These are phyloP conservation scores for Microsporum audouinii DNA, from an alignment of 2,329 filamentous ascomycete species.

Conservation along the genomic window DNA sequence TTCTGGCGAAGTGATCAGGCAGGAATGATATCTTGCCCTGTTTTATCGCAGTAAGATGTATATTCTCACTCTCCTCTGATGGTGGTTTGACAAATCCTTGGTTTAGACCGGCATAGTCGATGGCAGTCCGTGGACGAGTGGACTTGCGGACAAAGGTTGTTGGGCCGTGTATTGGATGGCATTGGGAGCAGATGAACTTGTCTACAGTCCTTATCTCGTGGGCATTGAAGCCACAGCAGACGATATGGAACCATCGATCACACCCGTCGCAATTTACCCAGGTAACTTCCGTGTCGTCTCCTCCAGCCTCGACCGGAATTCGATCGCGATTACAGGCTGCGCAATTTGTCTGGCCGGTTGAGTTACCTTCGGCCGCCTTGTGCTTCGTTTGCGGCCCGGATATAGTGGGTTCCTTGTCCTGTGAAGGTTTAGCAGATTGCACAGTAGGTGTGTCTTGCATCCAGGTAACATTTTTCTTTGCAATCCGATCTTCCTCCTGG, in stretches of 20 bases:
- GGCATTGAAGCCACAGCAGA: conserved; percentile 55
- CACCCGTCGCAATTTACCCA: conserved; percentile 61
- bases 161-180: conserved; percentile 48
- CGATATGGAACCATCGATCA: conserved; percentile 57
- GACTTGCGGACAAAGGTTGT: conserved; percentile 59
- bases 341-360: conserved; percentile 38
- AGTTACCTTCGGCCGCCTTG: conserved; percentile 12
- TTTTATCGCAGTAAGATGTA: conserved; percentile 57
- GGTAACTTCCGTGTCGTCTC: conserved; percentile 41
- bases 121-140: conserved; percentile 50
- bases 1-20: conserved; percentile 51
- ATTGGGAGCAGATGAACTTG: conserved; percentile 54
- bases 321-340: conserved; percentile 47
- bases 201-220: conserved; percentile 54
- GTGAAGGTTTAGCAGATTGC: neutral
- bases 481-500: conserved; percentile 9
- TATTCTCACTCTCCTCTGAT: conserved; percentile 53
- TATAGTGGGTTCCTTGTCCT: neutral
- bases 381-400: neutral
- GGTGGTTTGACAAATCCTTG: conserved; percentile 55
- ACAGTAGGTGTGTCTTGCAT: neutral
- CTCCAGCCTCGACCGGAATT: conserved; percentile 36
- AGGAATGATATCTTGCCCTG: conserved; percentile 51
- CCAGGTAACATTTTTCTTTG: neutral
- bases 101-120: conserved; percentile 58